Percentiles rank a stretch among this genome's conserved stretches.
phyloP scores from a whole-genome alignment of 768 basidiomycete species.

The Boletales sp. region DNA sequence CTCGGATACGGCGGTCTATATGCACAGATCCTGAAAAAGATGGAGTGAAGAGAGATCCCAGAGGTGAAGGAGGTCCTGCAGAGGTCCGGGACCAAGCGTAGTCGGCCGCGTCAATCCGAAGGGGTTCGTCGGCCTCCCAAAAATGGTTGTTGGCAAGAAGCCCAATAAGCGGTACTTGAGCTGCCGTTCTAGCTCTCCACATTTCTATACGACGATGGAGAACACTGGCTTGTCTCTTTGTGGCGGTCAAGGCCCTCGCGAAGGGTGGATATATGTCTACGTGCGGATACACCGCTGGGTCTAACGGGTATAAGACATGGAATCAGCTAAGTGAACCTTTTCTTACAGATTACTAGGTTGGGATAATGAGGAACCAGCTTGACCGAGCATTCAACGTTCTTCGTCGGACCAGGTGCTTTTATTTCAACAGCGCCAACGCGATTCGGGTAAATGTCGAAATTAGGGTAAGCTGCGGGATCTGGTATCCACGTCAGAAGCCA shows the following conservation, averaged over 20 bases:
- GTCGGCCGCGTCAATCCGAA: conserved; percentile 58
- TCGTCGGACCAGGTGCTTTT: not conserved
- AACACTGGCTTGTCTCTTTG: conserved; percentile 3
- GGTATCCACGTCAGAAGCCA: conserved; percentile 18
- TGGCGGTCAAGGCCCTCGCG: not conserved
- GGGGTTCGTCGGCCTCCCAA: conserved; percentile 28
- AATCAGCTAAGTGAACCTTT: not conserved
- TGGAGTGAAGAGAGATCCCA: conserved; percentile 37
- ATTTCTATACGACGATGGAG: conserved; percentile 10
- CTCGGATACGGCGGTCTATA: conserved; percentile 47
- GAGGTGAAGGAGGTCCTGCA: conserved; percentile 50
- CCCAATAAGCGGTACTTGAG: conserved; percentile 20
- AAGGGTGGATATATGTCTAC: conserved; percentile 17
- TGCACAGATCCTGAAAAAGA: conserved; percentile 51
- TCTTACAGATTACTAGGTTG: conserved; percentile 35
- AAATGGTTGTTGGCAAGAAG: conserved; percentile 14
- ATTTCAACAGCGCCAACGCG: not conserved
- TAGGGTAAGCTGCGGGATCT: conserved; percentile 42
- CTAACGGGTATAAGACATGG: conserved; percentile 13
- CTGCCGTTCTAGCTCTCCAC: conserved; percentile 16
- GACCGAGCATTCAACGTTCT: not conserved
- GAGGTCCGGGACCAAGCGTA: conserved; percentile 71
- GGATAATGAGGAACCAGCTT: conserved; percentile 29
- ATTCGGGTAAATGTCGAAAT: conserved; percentile 38
- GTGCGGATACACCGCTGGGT: conserved; percentile 21